Evolutionary conservation across 2,329 filamentous ascomycete genomes (phyloP), one percentile per base, ranked within the genome.

Genomic region (Phaeosphaeria sp.): DNA sequence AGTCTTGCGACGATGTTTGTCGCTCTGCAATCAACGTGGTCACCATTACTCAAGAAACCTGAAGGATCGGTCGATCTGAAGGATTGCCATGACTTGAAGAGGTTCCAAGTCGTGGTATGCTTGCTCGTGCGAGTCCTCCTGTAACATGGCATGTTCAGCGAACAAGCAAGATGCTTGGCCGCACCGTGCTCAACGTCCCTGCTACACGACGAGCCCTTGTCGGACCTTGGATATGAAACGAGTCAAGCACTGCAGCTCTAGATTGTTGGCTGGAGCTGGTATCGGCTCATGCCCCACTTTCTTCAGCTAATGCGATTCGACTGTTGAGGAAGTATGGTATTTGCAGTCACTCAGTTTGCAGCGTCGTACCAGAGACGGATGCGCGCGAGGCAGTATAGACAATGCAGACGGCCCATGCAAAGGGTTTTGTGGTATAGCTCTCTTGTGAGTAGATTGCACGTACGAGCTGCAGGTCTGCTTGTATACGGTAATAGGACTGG

Each of bases 241-340:
- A 69, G 66, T 68, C 67, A 68, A 59, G 52, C 56, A 57, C 52
- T 50, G 59, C 65, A 22, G 21, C 44, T 69, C 67, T 68, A 64
- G 67, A 68, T 55, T 56, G 52, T 52, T 51, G 25, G 25, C 25
- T 27, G 25, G 25, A 27, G 25, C 25, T 27, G 55, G 55, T 58
- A 58, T 50, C 30, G 52, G 52, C 44, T 61, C 27, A 51, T 41
- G 49, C 58, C 60, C 62, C 62, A 53, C 62, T 39, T 47, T 54
- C 52, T 55, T 53, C 33, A 25, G 51, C 27, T 48, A 43, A 46
- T 46, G 58, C 52, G 30, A 49, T 42, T 46, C 50, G 53, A 36
- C 42, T 53, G 42, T 33, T 18, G 44, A 22, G 42, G 18, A 11
- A 7, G 30, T 36, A 36, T 36, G 30, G 30, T 11, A 36, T 36